Conservation (phyloP, 2,329 filamentous ascomycete species). For the Zymoseptoria tritici region DNA sequence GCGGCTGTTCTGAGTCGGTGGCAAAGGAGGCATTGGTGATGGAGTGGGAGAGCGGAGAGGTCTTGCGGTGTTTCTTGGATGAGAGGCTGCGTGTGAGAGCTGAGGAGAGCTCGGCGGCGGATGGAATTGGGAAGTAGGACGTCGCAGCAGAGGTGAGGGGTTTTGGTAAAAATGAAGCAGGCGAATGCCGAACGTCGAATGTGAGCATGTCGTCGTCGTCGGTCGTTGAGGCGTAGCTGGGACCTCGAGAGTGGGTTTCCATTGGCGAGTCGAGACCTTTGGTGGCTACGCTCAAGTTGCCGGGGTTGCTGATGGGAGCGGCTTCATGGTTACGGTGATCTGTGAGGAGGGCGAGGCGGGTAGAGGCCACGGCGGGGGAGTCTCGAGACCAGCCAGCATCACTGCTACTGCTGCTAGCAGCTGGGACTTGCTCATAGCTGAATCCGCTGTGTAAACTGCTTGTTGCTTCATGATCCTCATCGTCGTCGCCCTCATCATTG, state of each 20-base stretch:
- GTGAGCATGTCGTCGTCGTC: constrained; percentile 75
- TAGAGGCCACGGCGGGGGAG: constrained; percentile 19
- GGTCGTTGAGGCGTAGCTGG: constrained; percentile 63
- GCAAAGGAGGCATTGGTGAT: constrained; percentile 13
- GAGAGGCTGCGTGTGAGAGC: constrained; percentile 8
- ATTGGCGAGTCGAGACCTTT: constrained; percentile 22
- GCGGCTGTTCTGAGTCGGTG: constrained; percentile 45
- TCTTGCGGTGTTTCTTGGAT: constrained; percentile 9
- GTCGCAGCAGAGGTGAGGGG: constrained; percentile 18
- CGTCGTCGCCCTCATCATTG: background rate
- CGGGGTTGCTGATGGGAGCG: constrained; percentile 3
- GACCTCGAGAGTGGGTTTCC: constrained; percentile 35
- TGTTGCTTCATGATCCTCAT: constrained; percentile 15
- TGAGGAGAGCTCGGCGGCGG: constrained; percentile 10
- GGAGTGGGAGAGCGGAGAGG: constrained; percentile 24
- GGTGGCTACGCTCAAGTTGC: constrained; percentile 4
- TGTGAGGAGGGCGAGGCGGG: constrained; percentile 25
- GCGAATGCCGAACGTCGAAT: constrained; percentile 40
- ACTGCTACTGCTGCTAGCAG: constrained; percentile 21
- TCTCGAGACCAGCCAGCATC: constrained; percentile 24
- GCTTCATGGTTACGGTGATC: constrained; percentile 14
- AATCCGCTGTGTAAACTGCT: constrained; percentile 22
- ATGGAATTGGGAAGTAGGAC: constrained; percentile 23
- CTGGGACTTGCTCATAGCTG: constrained; percentile 32
- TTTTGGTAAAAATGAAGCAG: constrained; percentile 4